Percentiles rank a stretch among this genome's conserved stretches.
Evolutionary conservation across 163 green algal species (phyloP).

Genomic region (Chloromonas sp.): DNA sequence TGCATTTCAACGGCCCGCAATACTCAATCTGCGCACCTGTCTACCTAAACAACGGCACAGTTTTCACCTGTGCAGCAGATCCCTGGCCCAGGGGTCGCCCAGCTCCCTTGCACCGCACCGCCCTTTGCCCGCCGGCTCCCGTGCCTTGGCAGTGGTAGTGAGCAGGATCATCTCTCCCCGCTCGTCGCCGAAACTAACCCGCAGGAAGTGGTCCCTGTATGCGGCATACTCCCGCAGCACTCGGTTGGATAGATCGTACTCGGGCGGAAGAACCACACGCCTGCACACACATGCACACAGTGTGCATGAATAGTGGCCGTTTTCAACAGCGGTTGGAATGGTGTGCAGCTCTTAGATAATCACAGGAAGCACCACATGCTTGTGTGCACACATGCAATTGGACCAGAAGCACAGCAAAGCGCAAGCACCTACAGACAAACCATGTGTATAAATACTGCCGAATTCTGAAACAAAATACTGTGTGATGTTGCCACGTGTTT

Average conservation of each 20-base stretch:
- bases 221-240: slow-evolving; percentile 21
- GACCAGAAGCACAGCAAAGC: neutral
- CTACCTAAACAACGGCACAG: no score
- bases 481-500: neutral
- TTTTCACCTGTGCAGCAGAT: neutral
- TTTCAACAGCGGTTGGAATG: neutral
- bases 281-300: neutral
- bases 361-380: neutral
- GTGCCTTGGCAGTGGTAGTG: neutral
- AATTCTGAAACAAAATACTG: neutral
- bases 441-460: neutral
- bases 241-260: slow-evolving; percentile 28
- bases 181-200: slow-evolving; percentile 28
- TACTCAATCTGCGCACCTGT: no score
- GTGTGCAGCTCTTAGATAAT: neutral
- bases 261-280: neutral
- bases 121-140: no score
- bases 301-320: neutral
- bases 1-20: no score
- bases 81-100: neutral
- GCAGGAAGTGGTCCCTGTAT: slow-evolving; percentile 23
- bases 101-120: slow-evolving; percentile 1
- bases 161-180: neutral
- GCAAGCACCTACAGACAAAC: no score
- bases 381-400: neutral